Percentiles rank a stretch among this genome's conserved stretches.
These are phyloP conservation scores for Tolypocladium sp. DNA, from an alignment of 2,329 filamentous ascomycete genomes.

Conservation along the genomic window DNA sequence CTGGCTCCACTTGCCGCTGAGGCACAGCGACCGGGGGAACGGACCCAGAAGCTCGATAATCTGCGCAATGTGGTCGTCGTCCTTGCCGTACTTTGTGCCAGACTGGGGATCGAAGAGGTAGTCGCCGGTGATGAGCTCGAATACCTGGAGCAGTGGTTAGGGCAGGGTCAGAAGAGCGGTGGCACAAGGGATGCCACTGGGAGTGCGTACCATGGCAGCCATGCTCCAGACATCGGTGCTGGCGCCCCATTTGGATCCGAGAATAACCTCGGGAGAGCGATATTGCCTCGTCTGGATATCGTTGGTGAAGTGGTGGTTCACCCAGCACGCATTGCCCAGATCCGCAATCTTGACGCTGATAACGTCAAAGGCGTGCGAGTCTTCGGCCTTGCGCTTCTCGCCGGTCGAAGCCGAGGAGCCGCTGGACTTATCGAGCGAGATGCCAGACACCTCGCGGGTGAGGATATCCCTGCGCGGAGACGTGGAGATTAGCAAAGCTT, in stretches of 20 bases:
- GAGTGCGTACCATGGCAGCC: constrained; percentile 79
- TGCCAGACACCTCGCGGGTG: constrained; percentile 87
- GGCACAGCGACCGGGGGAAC: constrained; percentile 85
- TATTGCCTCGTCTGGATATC: constrained; percentile 98
- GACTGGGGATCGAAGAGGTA: constrained; percentile 98
- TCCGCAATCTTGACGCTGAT: constrained; percentile 99
- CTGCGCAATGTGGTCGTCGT: constrained; percentile 97
- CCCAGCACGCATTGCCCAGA: constrained; percentile 97
- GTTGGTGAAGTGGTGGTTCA: constrained; percentile 97
- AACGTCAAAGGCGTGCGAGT: constrained; percentile 53
- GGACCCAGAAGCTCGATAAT: constrained; percentile 94
- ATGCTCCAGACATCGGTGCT: constrained; percentile 99
- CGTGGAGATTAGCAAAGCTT: background rate
- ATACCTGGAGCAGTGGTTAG: constrained; percentile 52
- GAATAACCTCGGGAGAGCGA: constrained; percentile 90
- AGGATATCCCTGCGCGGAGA: constrained; percentile 60
- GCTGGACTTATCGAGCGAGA: constrained; percentile 73
- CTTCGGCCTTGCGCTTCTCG: constrained; percentile 55
- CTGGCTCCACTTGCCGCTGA: constrained; percentile 93
- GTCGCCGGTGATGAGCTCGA: constrained; percentile 95
- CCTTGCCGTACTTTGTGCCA: constrained; percentile 97
- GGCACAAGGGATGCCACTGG: background rate
- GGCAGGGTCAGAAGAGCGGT: background rate
- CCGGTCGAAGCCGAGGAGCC: constrained; percentile 40
- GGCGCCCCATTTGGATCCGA: constrained; percentile 97